Evolutionary conservation across 148 eudicot species (phyloP).

Genomic region (Diospyros kaki): DNA sequence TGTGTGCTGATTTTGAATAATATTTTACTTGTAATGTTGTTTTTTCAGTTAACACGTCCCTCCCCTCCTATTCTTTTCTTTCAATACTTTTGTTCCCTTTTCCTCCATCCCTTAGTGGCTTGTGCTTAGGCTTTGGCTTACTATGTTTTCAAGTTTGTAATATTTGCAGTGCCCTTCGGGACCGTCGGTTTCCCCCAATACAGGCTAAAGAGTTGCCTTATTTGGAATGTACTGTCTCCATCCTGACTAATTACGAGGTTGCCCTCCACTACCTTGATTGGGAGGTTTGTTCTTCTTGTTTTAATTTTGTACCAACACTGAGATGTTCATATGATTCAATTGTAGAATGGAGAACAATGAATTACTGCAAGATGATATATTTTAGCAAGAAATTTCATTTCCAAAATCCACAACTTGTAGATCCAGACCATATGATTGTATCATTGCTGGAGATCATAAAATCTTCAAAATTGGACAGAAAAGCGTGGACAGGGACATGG

Average conservation of each 20-base stretch:
- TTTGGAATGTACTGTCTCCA: conserved; percentile 91
- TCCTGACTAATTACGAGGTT: conserved; percentile 77
- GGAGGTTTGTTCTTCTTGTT: conserved; percentile 72
- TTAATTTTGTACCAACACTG: neutral
- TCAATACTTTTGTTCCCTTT: neutral
- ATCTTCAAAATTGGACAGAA: neutral
- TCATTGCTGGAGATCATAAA: neutral
- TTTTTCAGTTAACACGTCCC: neutral
- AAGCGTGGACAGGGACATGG: too few species aligned
- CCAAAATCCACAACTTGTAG: neutral
- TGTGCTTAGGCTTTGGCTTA: conserved; percentile 15
- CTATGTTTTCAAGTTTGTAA: conserved; percentile 15
- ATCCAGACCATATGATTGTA: neutral
- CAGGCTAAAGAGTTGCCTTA: conserved; percentile 85
- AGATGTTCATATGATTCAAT: neutral
- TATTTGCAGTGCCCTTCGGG: conserved; percentile 79
- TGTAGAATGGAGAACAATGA: neutral
- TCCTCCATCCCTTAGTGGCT: neutral
- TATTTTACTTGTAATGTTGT: neutral
- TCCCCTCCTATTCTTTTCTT: neutral
- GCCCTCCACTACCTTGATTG: conserved; percentile 77
- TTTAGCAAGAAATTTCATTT: neutral
- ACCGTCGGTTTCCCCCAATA: conserved; percentile 88
- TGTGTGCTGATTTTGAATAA: neutral
- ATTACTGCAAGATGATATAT: neutral